These are phyloP conservation scores for Nicotiana paniculata DNA, from an alignment of 257 asterid genomes.

Conservation along the genomic window DNA sequence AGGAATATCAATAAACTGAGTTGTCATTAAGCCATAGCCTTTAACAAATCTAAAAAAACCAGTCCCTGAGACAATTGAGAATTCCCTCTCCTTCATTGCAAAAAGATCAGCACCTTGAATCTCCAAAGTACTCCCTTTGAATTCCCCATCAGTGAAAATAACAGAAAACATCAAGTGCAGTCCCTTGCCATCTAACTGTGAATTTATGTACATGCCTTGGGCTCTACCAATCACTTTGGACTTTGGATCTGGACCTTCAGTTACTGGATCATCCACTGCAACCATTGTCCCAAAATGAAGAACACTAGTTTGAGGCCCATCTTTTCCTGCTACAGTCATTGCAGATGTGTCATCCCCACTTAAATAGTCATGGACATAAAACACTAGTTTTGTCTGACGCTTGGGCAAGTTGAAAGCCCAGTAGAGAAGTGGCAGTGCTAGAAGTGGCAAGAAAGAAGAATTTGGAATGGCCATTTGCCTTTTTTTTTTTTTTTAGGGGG, in stretches of 20 bases:
- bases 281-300: constrained; percentile 36
- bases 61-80: constrained; percentile 38
- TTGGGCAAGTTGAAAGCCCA: constrained; percentile 23
- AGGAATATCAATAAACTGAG: constrained; percentile 30
- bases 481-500: neutral
- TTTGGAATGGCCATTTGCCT: neutral
- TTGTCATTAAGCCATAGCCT: constrained; percentile 47
- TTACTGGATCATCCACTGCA: constrained; percentile 43
- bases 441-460: constrained; percentile 17
- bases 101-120: constrained; percentile 43
- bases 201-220: constrained; percentile 45
- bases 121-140: constrained; percentile 41
- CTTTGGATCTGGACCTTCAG: constrained; percentile 30
- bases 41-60: constrained; percentile 38
- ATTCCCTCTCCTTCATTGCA: constrained; percentile 33
- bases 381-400: constrained; percentile 22
- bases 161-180: constrained; percentile 39
- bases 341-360: constrained; percentile 36
- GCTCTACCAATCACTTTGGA: constrained; percentile 46
- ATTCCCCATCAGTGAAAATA: constrained; percentile 37
- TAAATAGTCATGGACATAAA: constrained; percentile 44
- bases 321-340: constrained; percentile 32
- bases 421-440: constrained; percentile 24
- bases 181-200: constrained; percentile 44
- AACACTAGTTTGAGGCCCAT: constrained; percentile 26